Evolutionary conservation across 2,329 filamentous ascomycete species (phyloP).

Genomic region (Hypoxylon sp.): DNA sequence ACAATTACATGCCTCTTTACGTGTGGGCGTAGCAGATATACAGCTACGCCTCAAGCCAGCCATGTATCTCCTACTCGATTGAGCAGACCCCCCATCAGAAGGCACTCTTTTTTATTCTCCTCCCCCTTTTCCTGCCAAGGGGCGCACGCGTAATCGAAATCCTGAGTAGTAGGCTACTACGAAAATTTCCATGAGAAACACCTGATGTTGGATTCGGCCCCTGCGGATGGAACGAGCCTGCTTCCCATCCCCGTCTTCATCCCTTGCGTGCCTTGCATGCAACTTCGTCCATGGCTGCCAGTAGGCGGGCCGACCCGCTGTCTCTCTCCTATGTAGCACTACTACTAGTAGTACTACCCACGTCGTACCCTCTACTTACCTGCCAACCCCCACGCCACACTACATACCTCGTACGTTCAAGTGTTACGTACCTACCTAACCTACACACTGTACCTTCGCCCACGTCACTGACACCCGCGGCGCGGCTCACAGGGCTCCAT

Average conservation of each 20-base stretch:
- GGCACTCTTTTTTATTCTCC: neutral
- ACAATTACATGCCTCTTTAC: neutral
- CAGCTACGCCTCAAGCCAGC: neutral
- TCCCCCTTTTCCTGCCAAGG: constrained; percentile 14
- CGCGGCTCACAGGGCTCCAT: constrained; percentile 60
- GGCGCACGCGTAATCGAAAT: constrained; percentile 13
- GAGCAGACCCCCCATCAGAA: constrained; percentile 12
- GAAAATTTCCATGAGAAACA: neutral
- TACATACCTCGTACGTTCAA: neutral
- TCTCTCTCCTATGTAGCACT: neutral
- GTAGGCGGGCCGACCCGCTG: constrained; percentile 7
- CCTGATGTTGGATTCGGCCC: constrained; percentile 13
- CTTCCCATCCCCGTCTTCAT: too few relatives aligned
- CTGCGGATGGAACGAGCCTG: constrained; percentile 1
- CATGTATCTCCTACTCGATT: constrained; percentile 30
- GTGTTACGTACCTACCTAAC: neutral
- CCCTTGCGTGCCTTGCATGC: constrained; percentile 31
- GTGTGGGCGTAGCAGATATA: neutral
- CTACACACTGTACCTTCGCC: neutral
- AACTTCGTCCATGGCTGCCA: constrained; percentile 17
- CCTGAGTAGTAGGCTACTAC: constrained; percentile 4
- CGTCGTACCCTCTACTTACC: neutral
- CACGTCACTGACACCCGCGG: neutral
- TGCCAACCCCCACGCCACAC: neutral
- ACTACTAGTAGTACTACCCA: neutral